Conservation (phyloP, 345 rosid genomes). For the Ailanthus altissimus region DNA sequence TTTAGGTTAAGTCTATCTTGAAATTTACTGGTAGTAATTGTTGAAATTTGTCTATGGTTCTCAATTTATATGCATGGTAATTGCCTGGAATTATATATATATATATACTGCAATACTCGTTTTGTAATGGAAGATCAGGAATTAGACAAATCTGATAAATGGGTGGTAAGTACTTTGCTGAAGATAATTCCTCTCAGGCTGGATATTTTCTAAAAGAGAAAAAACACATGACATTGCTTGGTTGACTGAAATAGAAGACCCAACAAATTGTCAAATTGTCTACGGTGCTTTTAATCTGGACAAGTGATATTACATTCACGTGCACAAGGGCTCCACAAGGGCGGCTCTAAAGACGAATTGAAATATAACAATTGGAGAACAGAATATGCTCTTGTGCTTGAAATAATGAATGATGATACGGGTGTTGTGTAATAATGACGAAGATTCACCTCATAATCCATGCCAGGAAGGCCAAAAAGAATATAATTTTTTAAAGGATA, state of each 20-base stretch:
- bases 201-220: background rate
- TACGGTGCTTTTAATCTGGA: background rate
- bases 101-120: background rate
- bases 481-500: background rate
- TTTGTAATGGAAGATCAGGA: background rate
- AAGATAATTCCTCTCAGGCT: too few species aligned
- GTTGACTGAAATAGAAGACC: background rate
- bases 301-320: background rate
- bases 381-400: background rate
- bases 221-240: background rate
- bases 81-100: background rate
- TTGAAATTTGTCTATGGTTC: background rate
- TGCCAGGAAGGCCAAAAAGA: background rate
- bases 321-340: constrained; percentile 11
- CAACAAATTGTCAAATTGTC: too few species aligned
- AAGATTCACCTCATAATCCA: background rate
- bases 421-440: background rate
- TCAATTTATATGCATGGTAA: background rate
- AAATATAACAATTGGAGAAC: background rate
- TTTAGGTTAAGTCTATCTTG: too few species aligned
- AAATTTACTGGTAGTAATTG: too few species aligned
- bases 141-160: background rate
- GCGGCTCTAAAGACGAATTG: background rate
- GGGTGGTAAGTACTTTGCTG: background rate
- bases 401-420: background rate